A percentile compares a stretch with the other conserved stretches of the same genome.
Evolutionary conservation across 306 rosid genomes (phyloP).

Genomic region (Pterocarpus macrocarpus): DNA sequence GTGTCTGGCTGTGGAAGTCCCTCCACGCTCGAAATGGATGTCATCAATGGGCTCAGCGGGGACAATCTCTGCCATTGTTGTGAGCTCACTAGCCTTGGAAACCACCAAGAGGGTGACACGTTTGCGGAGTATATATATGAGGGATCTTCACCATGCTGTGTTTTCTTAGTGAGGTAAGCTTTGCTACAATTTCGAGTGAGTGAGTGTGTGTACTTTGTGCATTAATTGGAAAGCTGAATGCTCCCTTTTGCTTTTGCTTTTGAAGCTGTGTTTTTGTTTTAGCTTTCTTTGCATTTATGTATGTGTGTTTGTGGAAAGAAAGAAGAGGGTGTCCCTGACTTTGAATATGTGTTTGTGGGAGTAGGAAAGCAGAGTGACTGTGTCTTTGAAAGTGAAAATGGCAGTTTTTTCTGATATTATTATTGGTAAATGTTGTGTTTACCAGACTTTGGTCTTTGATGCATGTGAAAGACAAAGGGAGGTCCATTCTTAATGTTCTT

Average conservation of each 20-base stretch:
- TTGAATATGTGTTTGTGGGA: background rate
- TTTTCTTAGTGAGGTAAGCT: constrained; percentile 81
- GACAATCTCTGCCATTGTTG: constrained; percentile 69
- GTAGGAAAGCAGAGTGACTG: constrained; percentile 17
- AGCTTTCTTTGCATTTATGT: constrained; percentile 44
- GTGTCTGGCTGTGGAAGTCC: constrained; percentile 36
- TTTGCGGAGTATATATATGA: constrained; percentile 64
- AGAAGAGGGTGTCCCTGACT: constrained; percentile 19
- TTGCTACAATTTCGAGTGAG: constrained; percentile 55
- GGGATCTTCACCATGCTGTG: constrained; percentile 49
- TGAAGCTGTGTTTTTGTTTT: constrained; percentile 51
- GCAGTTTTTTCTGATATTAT: background rate
- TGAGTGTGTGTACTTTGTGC: constrained; percentile 34
- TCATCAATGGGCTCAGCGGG: constrained; percentile 74
- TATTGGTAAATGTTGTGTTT: constrained; percentile 12
- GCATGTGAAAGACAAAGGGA: constrained; percentile 2
- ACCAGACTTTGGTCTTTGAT: constrained; percentile 21
- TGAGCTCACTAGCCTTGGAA: constrained; percentile 47
- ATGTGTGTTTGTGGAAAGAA: constrained; percentile 31
- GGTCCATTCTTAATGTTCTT: constrained; percentile 37
- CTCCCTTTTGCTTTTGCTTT: constrained; percentile 67
- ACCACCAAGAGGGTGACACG: constrained; percentile 45
- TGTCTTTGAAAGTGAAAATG: background rate
- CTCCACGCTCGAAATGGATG: constrained; percentile 47
- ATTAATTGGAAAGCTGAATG: constrained; percentile 57